Base-by-base conservation (phyloP, 352 stramenopile genomes). In the Elongisporangium undulatum region DNA sequence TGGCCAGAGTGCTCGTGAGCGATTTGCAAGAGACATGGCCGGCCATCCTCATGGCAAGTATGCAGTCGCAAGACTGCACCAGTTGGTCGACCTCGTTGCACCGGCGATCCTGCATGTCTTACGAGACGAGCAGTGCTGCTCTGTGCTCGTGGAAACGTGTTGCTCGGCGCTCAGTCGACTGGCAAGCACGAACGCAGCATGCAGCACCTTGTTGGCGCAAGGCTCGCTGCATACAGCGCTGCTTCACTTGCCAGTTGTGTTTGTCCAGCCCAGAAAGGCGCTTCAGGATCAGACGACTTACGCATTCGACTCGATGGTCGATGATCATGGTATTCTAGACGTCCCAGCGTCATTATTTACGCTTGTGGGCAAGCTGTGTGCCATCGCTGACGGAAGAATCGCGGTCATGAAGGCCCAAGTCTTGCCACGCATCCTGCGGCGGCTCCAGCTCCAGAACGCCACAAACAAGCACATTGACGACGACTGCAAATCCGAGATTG, bases 401-500 rank as follows among this genome's bases (percentile, higher is more conserved):
- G 82, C 74, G 1, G 60, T 94, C 21, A 81, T 90, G 69, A 68
- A 72, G 51, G 69, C 80, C 13, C 83, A 91, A 21, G 70, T 90
- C 0, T 55, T 94, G 0, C 79, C 82, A 56, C 76, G 82, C 2
- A 58, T 90, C 16, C 70, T 94, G n/a, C 89, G 90, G 55, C 81
- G 84, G 0, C 66, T 92, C 9, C 82, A 94, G 51, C 62, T 90
- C 7, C 57, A 53, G 0, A 58, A 83, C 54, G 17, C 38, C 21
- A 56, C 19, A 1, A 62, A 34, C 0, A 61, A 26, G 48, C 61
- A 52, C 0, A 4, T 68, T 51, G 77, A 90, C 52, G 58, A 84
- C 15, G 69, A 75, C 3, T 86, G 82, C 56, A 89, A 91, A 53
- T 75, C 77, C 24, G 77, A 89, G 53, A 89, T 91, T 52, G 75